These are phyloP conservation scores for Sungouiozyma ichnusensis DNA, from an alignment of 805 yeast species.

Conservation along the genomic window DNA sequence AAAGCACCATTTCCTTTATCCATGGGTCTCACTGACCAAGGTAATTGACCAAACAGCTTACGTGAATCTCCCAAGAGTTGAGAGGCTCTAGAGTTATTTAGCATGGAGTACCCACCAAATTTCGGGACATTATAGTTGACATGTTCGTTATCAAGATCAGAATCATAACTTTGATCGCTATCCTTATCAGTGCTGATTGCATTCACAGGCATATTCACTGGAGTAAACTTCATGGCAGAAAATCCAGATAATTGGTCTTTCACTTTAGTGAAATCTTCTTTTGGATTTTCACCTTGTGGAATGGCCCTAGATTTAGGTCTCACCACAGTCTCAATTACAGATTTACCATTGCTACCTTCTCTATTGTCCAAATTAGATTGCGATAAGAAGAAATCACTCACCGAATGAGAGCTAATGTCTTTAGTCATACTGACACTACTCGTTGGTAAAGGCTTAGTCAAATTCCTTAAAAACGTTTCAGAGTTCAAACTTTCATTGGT, in stretches of 20 bases:
- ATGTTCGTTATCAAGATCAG: slow-evolving; percentile 18
- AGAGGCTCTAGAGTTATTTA: slow-evolving; percentile 36
- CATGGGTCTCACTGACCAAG: slow-evolving; percentile 65
- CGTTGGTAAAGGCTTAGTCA: slow-evolving; percentile 10
- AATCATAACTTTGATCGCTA: slow-evolving; percentile 10
- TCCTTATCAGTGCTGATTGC: slow-evolving; percentile 4
- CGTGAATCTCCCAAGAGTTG: slow-evolving; percentile 29
- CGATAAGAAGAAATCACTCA: neutral
- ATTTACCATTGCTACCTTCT: neutral
- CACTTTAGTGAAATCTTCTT: slow-evolving; percentile 22
- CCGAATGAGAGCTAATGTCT: neutral
- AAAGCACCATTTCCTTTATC: slow-evolving; percentile 81
- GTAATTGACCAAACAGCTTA: slow-evolving; percentile 38
- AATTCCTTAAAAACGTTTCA: slow-evolving; percentile 27
- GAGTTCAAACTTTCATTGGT: slow-evolving; percentile 16
- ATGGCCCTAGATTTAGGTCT: slow-evolving; percentile 28
- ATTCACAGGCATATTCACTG: neutral
- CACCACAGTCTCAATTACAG: slow-evolving; percentile 18
- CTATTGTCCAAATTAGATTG: neutral
- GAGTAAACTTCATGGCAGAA: neutral
- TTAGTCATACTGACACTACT: neutral
- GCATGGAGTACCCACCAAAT: slow-evolving; percentile 65
- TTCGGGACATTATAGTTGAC: slow-evolving; percentile 29
- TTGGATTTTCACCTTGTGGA: slow-evolving; percentile 24
- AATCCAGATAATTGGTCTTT: slow-evolving; percentile 9